phyloP scores from a whole-genome alignment of 1,284 basidiomycete genomes.

The Ceratobasidium sp. region DNA sequence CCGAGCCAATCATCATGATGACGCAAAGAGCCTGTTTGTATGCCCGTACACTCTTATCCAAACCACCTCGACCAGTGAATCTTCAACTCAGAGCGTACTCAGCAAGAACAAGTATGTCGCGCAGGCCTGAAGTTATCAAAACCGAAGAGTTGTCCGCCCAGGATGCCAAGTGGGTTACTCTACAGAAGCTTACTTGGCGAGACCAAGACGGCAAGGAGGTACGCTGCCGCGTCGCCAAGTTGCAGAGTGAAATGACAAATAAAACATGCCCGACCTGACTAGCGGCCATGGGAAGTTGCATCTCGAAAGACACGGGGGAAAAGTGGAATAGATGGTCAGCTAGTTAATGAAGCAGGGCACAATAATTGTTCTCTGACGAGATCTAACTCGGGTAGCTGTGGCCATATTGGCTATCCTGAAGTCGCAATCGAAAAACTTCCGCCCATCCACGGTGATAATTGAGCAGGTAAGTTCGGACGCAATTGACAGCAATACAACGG shows the following conservation, averaged over 20 bases:
- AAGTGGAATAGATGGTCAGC: constrained; percentile 84
- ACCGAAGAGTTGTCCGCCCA: constrained; percentile 65
- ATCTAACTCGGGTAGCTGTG: constrained; percentile 67
- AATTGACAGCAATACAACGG: neutral
- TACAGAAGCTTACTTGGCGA: constrained; percentile 79
- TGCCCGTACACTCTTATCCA: constrained; percentile 8
- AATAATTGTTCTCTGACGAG: neutral
- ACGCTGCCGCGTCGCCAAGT: constrained; percentile 48
- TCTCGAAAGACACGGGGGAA: constrained; percentile 81
- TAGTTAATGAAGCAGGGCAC: constrained; percentile 22
- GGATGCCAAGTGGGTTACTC: constrained; percentile 80
- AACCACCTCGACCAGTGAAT: constrained; percentile 2
- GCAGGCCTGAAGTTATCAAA: constrained; percentile 56
- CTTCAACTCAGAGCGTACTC: constrained; percentile 6
- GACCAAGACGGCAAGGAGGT: constrained; percentile 83
- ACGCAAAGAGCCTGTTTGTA: constrained; percentile 4
- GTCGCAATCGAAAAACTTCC: constrained; percentile 74
- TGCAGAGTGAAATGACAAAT: neutral
- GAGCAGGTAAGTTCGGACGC: constrained; percentile 67
- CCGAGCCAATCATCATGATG: constrained; percentile 19
- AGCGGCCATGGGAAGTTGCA: constrained; percentile 90
- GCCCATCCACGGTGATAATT: constrained; percentile 81
- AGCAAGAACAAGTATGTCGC: constrained; percentile 53
- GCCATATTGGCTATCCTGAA: constrained; percentile 85
- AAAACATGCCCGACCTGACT: neutral